Percentiles rank a stretch among this genome's conserved stretches.
Evolutionary conservation across 164 flowering plant genomes (phyloP).

Genomic region (Liquidambar formosana): DNA sequence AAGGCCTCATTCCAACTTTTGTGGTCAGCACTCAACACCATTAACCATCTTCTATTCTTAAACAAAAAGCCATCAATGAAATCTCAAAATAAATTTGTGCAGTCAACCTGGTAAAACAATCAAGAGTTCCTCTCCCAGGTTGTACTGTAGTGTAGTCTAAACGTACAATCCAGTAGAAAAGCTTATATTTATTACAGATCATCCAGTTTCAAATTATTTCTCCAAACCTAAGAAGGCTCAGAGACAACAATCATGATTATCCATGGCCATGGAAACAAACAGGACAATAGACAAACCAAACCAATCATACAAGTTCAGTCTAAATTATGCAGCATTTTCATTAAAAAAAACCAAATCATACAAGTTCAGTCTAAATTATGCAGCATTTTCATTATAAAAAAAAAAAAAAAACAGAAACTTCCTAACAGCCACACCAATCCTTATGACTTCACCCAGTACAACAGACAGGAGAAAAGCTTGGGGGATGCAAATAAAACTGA

Average conservation of each 20-base stretch:
- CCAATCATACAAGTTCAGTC: neutral
- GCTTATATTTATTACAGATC: neutral
- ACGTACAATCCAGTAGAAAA: neutral
- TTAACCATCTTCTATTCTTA: neutral
- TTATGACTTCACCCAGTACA: neutral
- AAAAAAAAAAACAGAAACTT: neutral
- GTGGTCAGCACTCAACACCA: neutral
- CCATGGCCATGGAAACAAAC: neutral
- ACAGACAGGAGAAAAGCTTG: slow-evolving; percentile 1
- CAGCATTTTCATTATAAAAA: neutral
- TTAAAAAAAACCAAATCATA: neutral
- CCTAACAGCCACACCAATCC: slow-evolving; percentile 8
- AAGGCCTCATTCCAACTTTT: neutral
- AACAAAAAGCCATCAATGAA: neutral
- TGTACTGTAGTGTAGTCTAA: too few species aligned
- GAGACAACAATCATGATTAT: neutral
- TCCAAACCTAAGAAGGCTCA: neutral
- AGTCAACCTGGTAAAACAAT: too few species aligned
- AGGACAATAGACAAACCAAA: too few species aligned
- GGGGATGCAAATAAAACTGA: slow-evolving; percentile 11
- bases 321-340: neutral
- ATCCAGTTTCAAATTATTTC: neutral
- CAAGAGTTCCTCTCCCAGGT: too few species aligned
- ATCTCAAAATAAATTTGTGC: neutral
- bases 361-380: neutral